Base-by-base conservation (phyloP, 768 basidiomycete species). In the Gloeophyllum trabeum region DNA sequence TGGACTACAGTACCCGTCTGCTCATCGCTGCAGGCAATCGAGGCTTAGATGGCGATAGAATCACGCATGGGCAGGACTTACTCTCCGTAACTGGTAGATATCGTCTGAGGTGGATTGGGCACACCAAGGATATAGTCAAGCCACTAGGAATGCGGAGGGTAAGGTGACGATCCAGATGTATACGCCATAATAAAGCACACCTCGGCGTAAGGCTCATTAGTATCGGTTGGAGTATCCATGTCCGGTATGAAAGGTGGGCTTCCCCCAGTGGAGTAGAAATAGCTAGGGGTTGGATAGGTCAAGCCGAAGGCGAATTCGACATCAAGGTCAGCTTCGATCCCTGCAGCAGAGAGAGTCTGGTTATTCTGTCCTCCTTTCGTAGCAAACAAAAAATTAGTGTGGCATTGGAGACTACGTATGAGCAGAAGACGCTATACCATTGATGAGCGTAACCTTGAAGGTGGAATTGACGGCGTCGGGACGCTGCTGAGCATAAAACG, bases 401-500 rank as follows among this genome's bases (percentile, higher is more conserved):
- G 28, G 28, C 28, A 32, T 32, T 32, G 10, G 28, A 10, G 16
- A n/a, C n/a, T n/a, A n/a, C n/a, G n/a, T n/a, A n/a, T n/a, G n/a
- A n/a, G n/a, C n/a, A 32, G 28, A 32, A 10, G 16, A 32, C 28
- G 28, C 28, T 32, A 10, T 10, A 10, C 28, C 28, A 32, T 32
- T 10, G 16, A 10, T 32, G 28, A 32, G 28, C 10, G 10, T 7
- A 32, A 32, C n/a, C 16, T 32, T 32, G 28, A 32, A 47, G 6
- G 39, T 45, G 23, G 28, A 43, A 24, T 65, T 64, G 2, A 64
- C 46, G 1, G 78, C 77, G 12, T 59, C 60, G 4, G 74, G 75
- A 7, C 61, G 54, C 42, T 76, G 67, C 3, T 69, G 56, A 13
- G 55, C 52, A 50, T 67, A 78, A 55, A 79, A 80, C 10, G 59